Evolutionary conservation across 495 filamentous ascomycete genomes (phyloP).

Genomic region (Tuber melanosporum): DNA sequence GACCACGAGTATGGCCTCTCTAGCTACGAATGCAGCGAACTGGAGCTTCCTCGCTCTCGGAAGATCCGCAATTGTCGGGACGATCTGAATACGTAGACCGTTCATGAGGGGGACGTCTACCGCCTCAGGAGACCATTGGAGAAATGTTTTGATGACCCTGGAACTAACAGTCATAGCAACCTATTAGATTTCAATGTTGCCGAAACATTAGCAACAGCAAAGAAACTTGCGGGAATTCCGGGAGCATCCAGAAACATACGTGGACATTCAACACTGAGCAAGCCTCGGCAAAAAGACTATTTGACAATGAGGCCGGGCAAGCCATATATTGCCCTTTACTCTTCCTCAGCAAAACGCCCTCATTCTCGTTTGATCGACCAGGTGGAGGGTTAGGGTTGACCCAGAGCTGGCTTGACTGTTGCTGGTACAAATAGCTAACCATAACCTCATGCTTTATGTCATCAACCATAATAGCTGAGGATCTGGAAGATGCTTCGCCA

Average conservation of each 20-base stretch:
- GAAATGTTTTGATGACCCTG: conserved; percentile 65
- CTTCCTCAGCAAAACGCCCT: conserved; percentile 67
- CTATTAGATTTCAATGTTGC: conserved; percentile 43
- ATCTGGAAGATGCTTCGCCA: conserved; percentile 44
- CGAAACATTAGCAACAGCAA: conserved; percentile 9
- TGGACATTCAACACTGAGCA: conserved; percentile 64
- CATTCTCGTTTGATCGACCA: conserved; percentile 51
- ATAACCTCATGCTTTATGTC: conserved; percentile 79
- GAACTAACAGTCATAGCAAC: conserved; percentile 76
- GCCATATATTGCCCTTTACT: conserved; percentile 60
- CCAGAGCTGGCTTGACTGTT: conserved; percentile 66
- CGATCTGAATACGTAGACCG: conserved; percentile 65
- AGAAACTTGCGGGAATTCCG: background rate
- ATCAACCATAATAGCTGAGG: conserved; percentile 51
- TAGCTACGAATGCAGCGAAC: conserved; percentile 68
- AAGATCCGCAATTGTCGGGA: conserved; percentile 63
- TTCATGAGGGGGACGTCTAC: conserved; percentile 69
- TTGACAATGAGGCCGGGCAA: conserved; percentile 57
- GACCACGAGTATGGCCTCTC: conserved; percentile 60
- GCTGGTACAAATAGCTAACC: conserved; percentile 75
- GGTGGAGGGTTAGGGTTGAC: conserved; percentile 52
- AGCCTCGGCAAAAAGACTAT: conserved; percentile 55
- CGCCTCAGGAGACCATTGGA: conserved; percentile 63
- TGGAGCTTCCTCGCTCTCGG: conserved; percentile 63
- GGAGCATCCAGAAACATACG: conserved; percentile 44